A percentile compares a stretch with the other conserved stretches of the same genome.
phyloP scores from a whole-genome alignment of 495 filamentous ascomycete species.

The Chaetomidium leptoderma region DNA sequence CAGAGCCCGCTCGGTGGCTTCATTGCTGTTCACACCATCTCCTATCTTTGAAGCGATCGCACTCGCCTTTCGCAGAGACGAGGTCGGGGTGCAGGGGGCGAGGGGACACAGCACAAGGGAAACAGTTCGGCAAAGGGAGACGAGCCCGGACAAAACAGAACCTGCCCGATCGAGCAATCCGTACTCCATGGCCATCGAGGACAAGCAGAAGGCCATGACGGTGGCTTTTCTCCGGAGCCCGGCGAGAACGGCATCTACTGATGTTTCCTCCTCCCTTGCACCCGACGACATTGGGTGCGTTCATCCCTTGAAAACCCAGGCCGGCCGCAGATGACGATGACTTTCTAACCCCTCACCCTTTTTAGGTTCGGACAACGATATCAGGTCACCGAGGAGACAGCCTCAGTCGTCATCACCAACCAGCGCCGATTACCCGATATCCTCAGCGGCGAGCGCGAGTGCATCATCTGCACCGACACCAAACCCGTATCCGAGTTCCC shows the following conservation, averaged over 20 bases:
- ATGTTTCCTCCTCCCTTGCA: background rate
- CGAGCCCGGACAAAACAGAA: background rate
- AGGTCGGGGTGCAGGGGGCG: background rate
- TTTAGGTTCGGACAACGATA: slow-evolving; percentile 26
- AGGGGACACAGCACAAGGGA: background rate
- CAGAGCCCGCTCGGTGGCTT: background rate
- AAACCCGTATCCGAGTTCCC: slow-evolving; percentile 26
- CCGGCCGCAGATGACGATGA: too few relatives aligned
- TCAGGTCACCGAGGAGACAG: background rate
- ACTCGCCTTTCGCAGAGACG: background rate
- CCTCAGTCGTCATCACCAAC: slow-evolving; percentile 18
- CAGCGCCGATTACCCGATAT: slow-evolving; percentile 12
- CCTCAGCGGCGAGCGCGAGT: slow-evolving; percentile 19
- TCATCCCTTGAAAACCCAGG: background rate
- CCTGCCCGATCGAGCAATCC: background rate
- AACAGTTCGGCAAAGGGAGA: background rate
- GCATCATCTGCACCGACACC: slow-evolving; percentile 31
- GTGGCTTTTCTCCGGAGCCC: slow-evolving; percentile 10
- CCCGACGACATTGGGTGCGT: slow-evolving; percentile 5
- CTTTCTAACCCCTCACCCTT: background rate
- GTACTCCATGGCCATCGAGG: slow-evolving; percentile 6
- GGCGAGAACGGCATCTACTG: background rate
- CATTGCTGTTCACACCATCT: background rate
- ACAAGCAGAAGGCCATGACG: slow-evolving; percentile 19
- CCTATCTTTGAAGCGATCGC: background rate